Conservation (phyloP, 345 rosid species). For the Nasturtium officinale region DNA sequence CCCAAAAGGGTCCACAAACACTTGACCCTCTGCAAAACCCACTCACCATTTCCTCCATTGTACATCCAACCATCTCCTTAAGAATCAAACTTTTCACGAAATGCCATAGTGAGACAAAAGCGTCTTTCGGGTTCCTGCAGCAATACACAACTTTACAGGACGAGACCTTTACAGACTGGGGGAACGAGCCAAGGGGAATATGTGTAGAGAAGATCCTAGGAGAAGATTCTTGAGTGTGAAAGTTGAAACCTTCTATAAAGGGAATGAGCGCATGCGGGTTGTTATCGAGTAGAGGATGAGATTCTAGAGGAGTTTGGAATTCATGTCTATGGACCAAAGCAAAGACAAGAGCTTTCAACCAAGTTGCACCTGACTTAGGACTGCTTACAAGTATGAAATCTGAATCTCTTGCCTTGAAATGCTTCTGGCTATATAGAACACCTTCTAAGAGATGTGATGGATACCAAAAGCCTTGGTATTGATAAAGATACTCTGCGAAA, state of each 20-base stretch:
- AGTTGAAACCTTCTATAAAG: slow-evolving; percentile 46
- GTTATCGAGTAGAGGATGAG: slow-evolving; percentile 52
- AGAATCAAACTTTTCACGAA: slow-evolving; percentile 47
- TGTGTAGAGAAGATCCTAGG: slow-evolving; percentile 59
- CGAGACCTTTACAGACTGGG: slow-evolving; percentile 42
- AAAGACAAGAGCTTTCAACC: slow-evolving; percentile 57
- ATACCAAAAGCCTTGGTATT: slow-evolving; percentile 66
- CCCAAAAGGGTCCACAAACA: slow-evolving; percentile 59
- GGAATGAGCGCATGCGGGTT: slow-evolving; percentile 52
- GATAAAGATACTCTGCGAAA: slow-evolving; percentile 43
- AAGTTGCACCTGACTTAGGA: slow-evolving; percentile 69
- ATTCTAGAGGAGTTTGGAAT: slow-evolving; percentile 26
- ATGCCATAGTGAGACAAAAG: slow-evolving; percentile 63
- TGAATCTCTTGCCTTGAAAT: slow-evolving; percentile 49
- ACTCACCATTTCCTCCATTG: slow-evolving; percentile 50
- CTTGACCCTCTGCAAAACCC: slow-evolving; percentile 52
- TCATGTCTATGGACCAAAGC: slow-evolving; percentile 45
- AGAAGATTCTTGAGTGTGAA: slow-evolving; percentile 37
- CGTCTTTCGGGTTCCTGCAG: slow-evolving; percentile 63
- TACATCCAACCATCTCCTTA: slow-evolving; percentile 21
- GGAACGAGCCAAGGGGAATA: slow-evolving; percentile 48
- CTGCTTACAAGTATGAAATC: slow-evolving; percentile 54
- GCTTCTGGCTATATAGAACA: slow-evolving; percentile 47
- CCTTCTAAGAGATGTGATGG: slow-evolving; percentile 45
- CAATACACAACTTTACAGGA: slow-evolving; percentile 58